Percentiles rank a stretch among this genome's conserved stretches.
Evolutionary conservation across 106 monocot genomes (phyloP).

Genomic region (Acorus gramineus): DNA sequence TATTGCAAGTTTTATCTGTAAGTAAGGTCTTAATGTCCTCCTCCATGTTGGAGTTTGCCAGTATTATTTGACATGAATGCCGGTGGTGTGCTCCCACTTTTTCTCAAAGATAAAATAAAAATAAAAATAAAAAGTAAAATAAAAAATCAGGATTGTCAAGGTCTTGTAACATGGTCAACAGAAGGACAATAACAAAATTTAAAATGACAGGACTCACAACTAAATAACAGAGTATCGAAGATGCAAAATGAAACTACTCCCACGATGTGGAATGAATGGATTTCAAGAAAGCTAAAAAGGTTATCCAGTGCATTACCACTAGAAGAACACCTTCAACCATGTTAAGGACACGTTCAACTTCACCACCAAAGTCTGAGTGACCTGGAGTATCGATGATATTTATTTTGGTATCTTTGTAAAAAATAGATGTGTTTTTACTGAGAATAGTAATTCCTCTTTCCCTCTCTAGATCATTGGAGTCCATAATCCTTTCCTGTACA

Average conservation of each 20-base stretch:
- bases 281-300: background rate
- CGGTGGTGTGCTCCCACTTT: too few species aligned
- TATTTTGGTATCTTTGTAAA: constrained; percentile 88
- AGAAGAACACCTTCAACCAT: constrained; percentile 99
- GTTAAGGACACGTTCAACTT: constrained; percentile 95
- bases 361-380: constrained; percentile 98
- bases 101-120: too few species aligned
- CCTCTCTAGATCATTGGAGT: constrained; percentile 90
- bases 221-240: background rate
- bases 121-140: too few species aligned
- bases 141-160: too few species aligned
- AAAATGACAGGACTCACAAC: background rate
- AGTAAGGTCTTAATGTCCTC: too few species aligned
- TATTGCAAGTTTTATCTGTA: too few species aligned
- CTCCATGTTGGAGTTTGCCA: too few species aligned
- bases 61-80: too few species aligned
- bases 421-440: constrained; percentile 98
- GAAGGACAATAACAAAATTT: too few species aligned
- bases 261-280: background rate
- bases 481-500: constrained; percentile 97
- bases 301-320: constrained; percentile 48
- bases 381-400: constrained; percentile 99
- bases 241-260: too few species aligned
- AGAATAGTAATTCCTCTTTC: constrained; percentile 99
- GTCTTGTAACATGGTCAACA: too few species aligned